Evolutionary conservation across 202 grass and related monocot genomes (phyloP), one percentile per base, ranked within the genome.

Genomic region (Panicum virgatum): DNA sequence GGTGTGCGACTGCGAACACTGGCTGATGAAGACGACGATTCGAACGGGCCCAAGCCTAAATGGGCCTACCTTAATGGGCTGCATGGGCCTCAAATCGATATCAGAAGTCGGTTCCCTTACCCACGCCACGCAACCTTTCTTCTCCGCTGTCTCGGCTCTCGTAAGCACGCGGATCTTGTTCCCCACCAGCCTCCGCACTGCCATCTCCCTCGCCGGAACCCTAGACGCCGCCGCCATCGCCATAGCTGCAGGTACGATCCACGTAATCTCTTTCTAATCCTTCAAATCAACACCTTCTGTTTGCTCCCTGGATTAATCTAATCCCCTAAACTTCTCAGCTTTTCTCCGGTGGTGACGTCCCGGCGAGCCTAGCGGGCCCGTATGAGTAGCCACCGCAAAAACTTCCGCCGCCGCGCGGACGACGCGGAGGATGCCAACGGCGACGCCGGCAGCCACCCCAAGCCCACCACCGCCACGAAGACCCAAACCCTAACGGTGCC

Each of bases 321-420:
- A 15, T 29, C 19, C 65, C 64, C 10, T 25, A 19, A 84, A 58
- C 40, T 43, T 58, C 1, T 38, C 59, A 68, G 79, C 19, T 56
- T 64, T 47, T 38, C 9, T 30, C 25, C 37, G 7, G 30, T 19
- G 4, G 23, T 27, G 72, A 39, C 42, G 25, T 70, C 57, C 29
- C 66, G 56, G 9, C 57, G 25, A 60, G 50, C 40, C 60, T 25
- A 53, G 52, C 29, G 13, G 6, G 42, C 42, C 60, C 69, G 68
- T 65, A 91, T 90, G 91, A 93, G 87, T 59, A 90, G 90, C 78
- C 63, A 62, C 57, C 76, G 81, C 46, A 93, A 82, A 62, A 93
- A 93, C 68, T 93, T 93, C 66, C 91, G 91, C 38, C 91, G 91
- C 69, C 91, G 91, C 57, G 25, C 78, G 14, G 91, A 90, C 40